Percentiles rank a stretch among this genome's conserved stretches.
Evolutionary conservation across 1,139 yeast genomes (phyloP).

Genomic region (Spencermartinsiella ligniputridi): DNA sequence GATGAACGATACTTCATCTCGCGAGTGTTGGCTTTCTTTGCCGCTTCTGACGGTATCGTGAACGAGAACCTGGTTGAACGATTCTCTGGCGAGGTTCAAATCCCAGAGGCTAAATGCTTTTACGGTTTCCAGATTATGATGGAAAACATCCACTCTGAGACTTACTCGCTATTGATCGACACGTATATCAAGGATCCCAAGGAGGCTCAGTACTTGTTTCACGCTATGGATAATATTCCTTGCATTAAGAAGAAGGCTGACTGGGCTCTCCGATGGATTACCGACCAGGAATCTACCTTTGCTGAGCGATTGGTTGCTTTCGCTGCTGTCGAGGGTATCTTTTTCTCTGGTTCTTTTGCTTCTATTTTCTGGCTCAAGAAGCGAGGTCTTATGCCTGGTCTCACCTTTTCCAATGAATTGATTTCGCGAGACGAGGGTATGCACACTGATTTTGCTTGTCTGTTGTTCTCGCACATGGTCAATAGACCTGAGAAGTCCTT

Average conservation of each 20-base stretch:
- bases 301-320: constrained; percentile 96
- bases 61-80: constrained; percentile 96
- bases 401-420: constrained; percentile 92
- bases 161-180: constrained; percentile 90
- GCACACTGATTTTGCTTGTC: constrained; percentile 97
- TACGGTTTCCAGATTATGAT: constrained; percentile 99
- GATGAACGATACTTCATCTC: constrained; percentile 89
- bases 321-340: constrained; percentile 98
- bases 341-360: constrained; percentile 97
- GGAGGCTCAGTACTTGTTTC: constrained; percentile 82
- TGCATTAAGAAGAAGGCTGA: constrained; percentile 95
- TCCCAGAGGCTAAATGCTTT: constrained; percentile 97
- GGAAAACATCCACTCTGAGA: constrained; percentile 98
- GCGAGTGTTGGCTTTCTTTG: constrained; percentile 94
- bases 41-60: constrained; percentile 97
- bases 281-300: constrained; percentile 78
- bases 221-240: constrained; percentile 92
- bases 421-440: constrained; percentile 98
- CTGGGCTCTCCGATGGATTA: constrained; percentile 97
- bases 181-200: constrained; percentile 92
- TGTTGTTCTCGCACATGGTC: constrained; percentile 86
- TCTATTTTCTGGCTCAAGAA: constrained; percentile 97
- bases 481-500: constrained; percentile 78
- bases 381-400: constrained; percentile 98
- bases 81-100: constrained; percentile 93